A percentile compares a stretch with the other conserved stretches of the same genome.
Conservation (phyloP, 768 basidiomycete genomes). For the Psilocybe tampanensis region DNA sequence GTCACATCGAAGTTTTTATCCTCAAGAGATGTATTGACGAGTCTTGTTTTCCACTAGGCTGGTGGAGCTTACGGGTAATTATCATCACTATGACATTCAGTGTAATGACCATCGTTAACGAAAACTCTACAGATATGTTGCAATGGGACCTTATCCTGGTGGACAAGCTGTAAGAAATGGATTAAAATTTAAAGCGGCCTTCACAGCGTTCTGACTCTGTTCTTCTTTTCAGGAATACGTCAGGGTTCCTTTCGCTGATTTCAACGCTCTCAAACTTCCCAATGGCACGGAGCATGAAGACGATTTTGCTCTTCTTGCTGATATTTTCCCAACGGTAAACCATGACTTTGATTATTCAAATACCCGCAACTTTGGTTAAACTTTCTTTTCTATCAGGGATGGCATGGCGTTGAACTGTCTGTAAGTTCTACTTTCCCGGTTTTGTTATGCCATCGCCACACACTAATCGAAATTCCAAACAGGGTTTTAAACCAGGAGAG, state of each 20-base stretch:
- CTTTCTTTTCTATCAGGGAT: conserved; percentile 35
- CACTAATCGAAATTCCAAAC: background rate
- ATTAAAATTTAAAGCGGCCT: too few species aligned
- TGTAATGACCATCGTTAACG: background rate
- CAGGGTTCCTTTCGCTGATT: conserved; percentile 58
- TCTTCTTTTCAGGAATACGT: conserved; percentile 49
- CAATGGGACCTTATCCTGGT: conserved; percentile 59
- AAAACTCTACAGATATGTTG: conserved; percentile 42
- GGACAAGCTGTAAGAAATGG: conserved; percentile 49
- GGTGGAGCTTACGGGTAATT: conserved; percentile 52
- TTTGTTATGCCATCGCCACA: background rate
- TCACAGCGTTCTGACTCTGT: background rate
- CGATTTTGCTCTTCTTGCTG: conserved; percentile 56
- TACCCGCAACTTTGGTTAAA: background rate
- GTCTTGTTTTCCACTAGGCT: conserved; percentile 31
- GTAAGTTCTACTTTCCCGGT: conserved; percentile 28
- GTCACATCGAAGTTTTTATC: too few species aligned
- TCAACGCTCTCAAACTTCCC: conserved; percentile 54
- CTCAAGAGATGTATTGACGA: background rate
- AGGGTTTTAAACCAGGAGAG: conserved; percentile 55
- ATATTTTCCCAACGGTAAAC: conserved; percentile 57
- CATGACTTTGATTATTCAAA: too few species aligned
- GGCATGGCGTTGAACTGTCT: conserved; percentile 54
- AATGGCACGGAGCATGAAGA: conserved; percentile 55
- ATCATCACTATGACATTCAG: too few species aligned